Percentiles rank a stretch among this genome's conserved stretches.
Conservation (phyloP, 2,329 filamentous ascomycete genomes). For the Tolypocladium paradoxum region DNA sequence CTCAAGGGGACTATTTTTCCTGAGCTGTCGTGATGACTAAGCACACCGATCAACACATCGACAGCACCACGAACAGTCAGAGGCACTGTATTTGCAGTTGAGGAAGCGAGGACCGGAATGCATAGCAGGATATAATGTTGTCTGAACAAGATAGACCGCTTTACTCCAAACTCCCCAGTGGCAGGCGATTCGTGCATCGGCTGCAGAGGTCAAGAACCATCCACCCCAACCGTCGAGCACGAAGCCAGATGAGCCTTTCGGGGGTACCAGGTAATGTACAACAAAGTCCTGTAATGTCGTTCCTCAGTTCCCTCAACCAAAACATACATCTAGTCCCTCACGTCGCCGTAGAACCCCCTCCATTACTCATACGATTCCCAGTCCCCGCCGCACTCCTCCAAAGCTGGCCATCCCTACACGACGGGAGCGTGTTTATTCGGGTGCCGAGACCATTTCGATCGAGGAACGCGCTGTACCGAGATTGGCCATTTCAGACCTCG, state of each 20-base stretch:
- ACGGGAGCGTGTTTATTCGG: neutral
- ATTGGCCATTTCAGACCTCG: conserved; percentile 16
- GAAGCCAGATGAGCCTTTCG: neutral
- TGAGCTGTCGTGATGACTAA: neutral
- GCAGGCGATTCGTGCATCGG: neutral
- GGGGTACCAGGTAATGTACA: conserved; percentile 1
- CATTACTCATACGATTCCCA: neutral
- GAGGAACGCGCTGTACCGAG: conserved; percentile 7
- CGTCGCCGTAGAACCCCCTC: neutral
- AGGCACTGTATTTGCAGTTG: neutral
- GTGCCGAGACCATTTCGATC: neutral
- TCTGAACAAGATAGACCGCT: neutral
- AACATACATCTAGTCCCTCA: neutral
- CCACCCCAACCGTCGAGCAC: neutral
- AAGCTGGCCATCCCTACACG: neutral
- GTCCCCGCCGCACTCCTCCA: neutral
- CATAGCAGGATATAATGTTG: neutral
- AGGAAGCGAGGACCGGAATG: neutral
- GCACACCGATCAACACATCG: neutral
- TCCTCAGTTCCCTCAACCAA: neutral
- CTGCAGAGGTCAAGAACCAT: neutral
- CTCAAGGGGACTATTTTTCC: neutral
- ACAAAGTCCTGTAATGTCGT: neutral
- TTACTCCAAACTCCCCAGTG: conserved; percentile 4
- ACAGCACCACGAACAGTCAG: neutral